Evolutionary conservation across 441 rosid genomes (phyloP), one percentile per base, ranked within the genome.

Genomic region (Croton laevigatus): DNA sequence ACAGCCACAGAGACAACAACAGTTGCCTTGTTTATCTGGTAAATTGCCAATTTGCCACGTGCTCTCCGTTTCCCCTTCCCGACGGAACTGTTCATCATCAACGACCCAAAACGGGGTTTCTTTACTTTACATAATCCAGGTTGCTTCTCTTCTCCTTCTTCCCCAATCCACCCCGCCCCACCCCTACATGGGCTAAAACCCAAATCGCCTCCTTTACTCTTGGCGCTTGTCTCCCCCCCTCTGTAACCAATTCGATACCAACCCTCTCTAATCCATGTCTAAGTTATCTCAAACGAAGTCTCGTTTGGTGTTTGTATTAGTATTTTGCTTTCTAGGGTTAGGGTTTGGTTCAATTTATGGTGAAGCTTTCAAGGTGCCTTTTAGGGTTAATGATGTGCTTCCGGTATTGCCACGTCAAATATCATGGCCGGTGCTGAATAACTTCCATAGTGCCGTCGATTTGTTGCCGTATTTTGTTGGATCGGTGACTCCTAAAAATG

Each of bases 391-490:
- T 42, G 98, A 94, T 69, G 86, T 92, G 67, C 96, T 94, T 54
- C 97, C 99, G 46, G 77, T 87, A 71, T 76, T 92, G 16, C 98
- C 98, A 12, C 94, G 79, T 70, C 91, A 90, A 86, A 64, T 94
- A 12, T 92, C 99, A 0, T 92, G 97, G 98, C 97, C 98, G 40
- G 91, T 94, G n/a, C 68, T 94, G 71, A 90, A 94, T 79, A 78
- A 80, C 65, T 75, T 94, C 83, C 96, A 89, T 82, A 77, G 79
- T 76, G 89, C 98, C 19, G 93, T 91, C 57, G 98, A 92, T 81
- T 76, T 94, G 81, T 58, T 94, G 75, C 98, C 98, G 7, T 84
- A 80, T 63, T 94, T 81, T 65, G 85, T 94, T 40, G 99, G 97
- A 3, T 84, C 99, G 11, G 87, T 91, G 59, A 62, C 89, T 65